Base-by-base conservation (phyloP, 352 stramenopile species). In the Phytophthora pisi region DNA sequence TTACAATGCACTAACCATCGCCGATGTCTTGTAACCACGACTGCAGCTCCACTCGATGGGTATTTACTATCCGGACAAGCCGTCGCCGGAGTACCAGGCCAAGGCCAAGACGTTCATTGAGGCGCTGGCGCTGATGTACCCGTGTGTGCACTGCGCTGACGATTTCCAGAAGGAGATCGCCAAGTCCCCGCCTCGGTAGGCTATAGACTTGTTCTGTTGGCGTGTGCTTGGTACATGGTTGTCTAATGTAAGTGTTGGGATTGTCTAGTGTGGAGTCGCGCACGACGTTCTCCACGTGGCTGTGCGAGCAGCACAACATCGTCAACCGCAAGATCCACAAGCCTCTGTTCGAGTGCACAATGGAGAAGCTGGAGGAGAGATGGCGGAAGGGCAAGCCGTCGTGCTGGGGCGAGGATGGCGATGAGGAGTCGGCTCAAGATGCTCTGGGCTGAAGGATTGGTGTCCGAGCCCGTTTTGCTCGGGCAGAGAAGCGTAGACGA, bases 241-340 rank as follows among this genome's bases (percentile, higher is more conserved):
- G 46, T 46, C 5, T 60, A 13, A 60, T 11, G 18, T 26, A 30
- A n/a, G 45, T 57, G 6, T 45, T 46, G 18, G 16, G 24, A 43
- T 68, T 38, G 47, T 30, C 2, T 58, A 93, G 91, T 47, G 88
- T 97, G 23, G 90, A 97, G 73, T 97, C 91, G 57, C 89, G 96
- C 54, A 83, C 88, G 71, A 93, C 89, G 51, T 92, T 99, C 45
- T 98, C 95, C 28, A 68, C 97, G 66, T 99, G 96, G 96, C 77
- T 99, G 15, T 99, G 97, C 70, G 89, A 98, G 66, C 96, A 99
- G 74, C 97, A 99, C 84, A 99, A 99, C 79, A 76, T 95, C 51
- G 97, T 99, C 30, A 99, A 99, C 79, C 86, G 96, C 73, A 99
- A 99, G 77, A 86, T 99, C 55, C 89, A 95, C 61, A 99, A 99